Evolutionary conservation across 306 rosid species (phyloP).

Genomic region (Rosa persica): DNA sequence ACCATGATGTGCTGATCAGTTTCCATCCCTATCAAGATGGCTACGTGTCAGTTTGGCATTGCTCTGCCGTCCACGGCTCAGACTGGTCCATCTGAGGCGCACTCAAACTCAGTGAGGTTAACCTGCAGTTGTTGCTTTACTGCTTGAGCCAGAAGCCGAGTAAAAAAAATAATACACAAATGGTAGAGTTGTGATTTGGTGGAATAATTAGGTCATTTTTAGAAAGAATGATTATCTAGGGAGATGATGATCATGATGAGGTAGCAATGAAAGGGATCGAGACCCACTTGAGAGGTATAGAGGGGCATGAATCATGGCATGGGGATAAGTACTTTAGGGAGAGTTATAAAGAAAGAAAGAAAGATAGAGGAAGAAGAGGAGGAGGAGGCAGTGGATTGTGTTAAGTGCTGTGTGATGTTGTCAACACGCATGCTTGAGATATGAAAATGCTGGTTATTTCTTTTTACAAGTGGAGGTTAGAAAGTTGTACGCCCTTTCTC

Average conservation of each 20-base stretch:
- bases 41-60: constrained; percentile 25
- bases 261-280: constrained; percentile 28
- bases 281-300: constrained; percentile 20
- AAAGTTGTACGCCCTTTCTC: neutral
- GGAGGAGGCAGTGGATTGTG: constrained; percentile 2
- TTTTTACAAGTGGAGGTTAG: constrained; percentile 24
- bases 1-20: neutral
- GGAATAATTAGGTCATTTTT: constrained; percentile 3
- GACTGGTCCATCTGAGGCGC: constrained; percentile 12
- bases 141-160: neutral
- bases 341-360: neutral
- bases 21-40: neutral
- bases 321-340: neutral
- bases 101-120: neutral
- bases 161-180: neutral
- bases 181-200: constrained; percentile 18
- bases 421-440: constrained; percentile 36
- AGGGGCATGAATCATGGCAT: constrained; percentile 17
- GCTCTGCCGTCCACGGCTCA: constrained; percentile 19
- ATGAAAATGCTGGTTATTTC: constrained; percentile 3
- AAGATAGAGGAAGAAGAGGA: neutral
- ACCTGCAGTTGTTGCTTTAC: constrained; percentile 5
- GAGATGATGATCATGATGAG: constrained; percentile 5
- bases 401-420: constrained; percentile 35
- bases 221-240: neutral